Conservation (phyloP, 2,329 filamentous ascomycete genomes). For the Ophiostoma fasciatum region DNA sequence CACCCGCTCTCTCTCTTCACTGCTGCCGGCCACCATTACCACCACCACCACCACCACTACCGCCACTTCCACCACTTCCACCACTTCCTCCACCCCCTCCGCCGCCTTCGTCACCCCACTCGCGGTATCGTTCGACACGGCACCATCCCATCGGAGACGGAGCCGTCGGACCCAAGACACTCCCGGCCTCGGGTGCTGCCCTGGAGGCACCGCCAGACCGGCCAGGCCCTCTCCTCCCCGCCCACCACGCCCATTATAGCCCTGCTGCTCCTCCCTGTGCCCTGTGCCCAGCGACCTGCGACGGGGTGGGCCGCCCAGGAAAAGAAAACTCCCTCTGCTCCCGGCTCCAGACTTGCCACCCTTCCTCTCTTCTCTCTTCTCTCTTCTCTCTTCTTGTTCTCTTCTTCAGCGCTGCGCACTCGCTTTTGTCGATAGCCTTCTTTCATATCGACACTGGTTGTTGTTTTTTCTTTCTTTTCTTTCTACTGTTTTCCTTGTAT, state of each 20-base stretch:
- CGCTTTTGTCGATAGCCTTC: constrained; percentile 35
- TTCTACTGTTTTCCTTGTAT: constrained; percentile 12
- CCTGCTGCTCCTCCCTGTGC: too few species aligned
- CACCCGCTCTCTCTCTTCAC: too few species aligned
- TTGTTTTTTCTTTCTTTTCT: constrained; percentile 12
- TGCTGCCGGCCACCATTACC: not conserved
- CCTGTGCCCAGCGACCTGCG: not conserved
- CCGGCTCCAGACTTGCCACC: constrained; percentile 1
- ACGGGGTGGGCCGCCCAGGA: constrained; percentile 1
- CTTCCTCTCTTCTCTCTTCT: constrained; percentile 11
- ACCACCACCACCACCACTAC: constrained; percentile 1
- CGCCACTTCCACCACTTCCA: not conserved
- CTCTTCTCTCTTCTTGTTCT: constrained; percentile 12
- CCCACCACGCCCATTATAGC: constrained; percentile 16
- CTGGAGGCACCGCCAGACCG: constrained; percentile 20
- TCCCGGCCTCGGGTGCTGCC: constrained; percentile 21
- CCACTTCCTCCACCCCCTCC: not conserved
- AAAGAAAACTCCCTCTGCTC: constrained; percentile 1
- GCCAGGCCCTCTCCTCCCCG: constrained; percentile 11
- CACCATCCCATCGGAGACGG: constrained; percentile 21
- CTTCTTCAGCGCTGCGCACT: constrained; percentile 32
- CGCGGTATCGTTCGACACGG: constrained; percentile 26
- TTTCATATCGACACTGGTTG: constrained; percentile 33
- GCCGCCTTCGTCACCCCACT: constrained; percentile 21
- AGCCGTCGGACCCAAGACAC: constrained; percentile 25